Evolutionary conservation across 768 basidiomycete genomes (phyloP).

Genomic region (Amanita jacksonii): DNA sequence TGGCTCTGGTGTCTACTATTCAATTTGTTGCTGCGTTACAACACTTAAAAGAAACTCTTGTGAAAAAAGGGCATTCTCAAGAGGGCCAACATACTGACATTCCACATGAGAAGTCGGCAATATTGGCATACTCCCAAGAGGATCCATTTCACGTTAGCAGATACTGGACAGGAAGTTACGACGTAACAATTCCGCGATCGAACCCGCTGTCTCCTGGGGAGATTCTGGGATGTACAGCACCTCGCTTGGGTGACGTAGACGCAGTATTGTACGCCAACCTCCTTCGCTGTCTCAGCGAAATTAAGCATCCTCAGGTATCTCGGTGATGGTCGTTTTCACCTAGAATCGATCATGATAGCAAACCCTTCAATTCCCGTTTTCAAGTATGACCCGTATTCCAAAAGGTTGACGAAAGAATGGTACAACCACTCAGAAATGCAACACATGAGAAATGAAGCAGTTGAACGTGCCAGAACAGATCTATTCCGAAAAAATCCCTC

Average conservation of each 20-base stretch:
- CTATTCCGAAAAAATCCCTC: conserved; percentile 43
- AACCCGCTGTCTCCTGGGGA: conserved; percentile 96
- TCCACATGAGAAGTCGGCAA: conserved; percentile 1
- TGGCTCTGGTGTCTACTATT: conserved; percentile 94
- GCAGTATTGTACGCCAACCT: conserved; percentile 72
- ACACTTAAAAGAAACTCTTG: conserved; percentile 72
- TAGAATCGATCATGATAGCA: conserved; percentile 99
- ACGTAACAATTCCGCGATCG: conserved; percentile 69
- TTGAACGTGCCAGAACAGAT: conserved; percentile 64
- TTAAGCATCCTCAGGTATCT: conserved; percentile 57
- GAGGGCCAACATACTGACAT: conserved; percentile 1
- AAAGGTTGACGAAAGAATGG: conserved; percentile 87
- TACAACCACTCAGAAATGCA: conserved; percentile 91
- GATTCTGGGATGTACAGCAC: conserved; percentile 95
- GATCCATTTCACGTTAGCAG: conserved; percentile 6
- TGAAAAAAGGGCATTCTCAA: conserved; percentile 20
- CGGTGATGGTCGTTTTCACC: conserved; percentile 96
- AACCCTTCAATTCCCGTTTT: conserved; percentile 93
- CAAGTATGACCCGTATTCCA: conserved; percentile 97
- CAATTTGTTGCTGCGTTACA: conserved; percentile 95
- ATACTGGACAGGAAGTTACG: conserved; percentile 57
- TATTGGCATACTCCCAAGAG: background rate
- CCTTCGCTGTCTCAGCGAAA: background rate
- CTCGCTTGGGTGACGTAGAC: conserved; percentile 66
- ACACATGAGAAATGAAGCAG: conserved; percentile 58